A percentile compares a stretch with the other conserved stretches of the same genome.
Conservation (phyloP, 768 basidiomycete species). For the Boletus bicolor region DNA sequence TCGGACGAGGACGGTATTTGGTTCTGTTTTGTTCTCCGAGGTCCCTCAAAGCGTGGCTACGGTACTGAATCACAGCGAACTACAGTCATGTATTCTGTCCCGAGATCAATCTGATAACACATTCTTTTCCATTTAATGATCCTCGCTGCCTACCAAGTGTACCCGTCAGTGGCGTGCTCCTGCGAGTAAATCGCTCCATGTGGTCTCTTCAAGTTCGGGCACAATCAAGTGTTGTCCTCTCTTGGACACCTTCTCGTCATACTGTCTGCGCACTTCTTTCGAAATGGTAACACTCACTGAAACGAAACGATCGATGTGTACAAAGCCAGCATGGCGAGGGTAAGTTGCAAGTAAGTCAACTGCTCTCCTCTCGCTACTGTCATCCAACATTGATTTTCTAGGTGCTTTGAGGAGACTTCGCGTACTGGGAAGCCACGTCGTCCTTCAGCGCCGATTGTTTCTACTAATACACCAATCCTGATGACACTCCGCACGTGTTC, state of each 20-base stretch:
- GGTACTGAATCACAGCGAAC: too few relatives aligned
- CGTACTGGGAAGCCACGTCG: constrained; percentile 50
- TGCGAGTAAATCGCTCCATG: constrained; percentile 14
- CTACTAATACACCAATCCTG: constrained; percentile 65
- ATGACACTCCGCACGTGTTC: constrained; percentile 51
- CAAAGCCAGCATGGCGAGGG: constrained; percentile 68
- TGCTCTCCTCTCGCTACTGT: not conserved
- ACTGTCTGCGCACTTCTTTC: constrained; percentile 49
- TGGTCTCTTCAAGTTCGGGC: too few relatives aligned
- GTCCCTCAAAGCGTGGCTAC: too few relatives aligned
- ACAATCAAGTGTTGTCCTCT: constrained; percentile 37
- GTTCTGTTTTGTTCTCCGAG: constrained; percentile 11
- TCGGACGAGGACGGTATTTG: constrained; percentile 24
- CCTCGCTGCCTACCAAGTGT: constrained; percentile 44
- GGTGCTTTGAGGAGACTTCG: constrained; percentile 60
- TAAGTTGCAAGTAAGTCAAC: constrained; percentile 59
- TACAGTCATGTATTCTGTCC: constrained; percentile 66
- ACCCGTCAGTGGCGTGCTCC: constrained; percentile 71
- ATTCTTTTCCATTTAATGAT: not conserved
- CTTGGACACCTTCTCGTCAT: constrained; percentile 65
- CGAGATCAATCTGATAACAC: constrained; percentile 40
- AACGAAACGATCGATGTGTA: constrained; percentile 50
- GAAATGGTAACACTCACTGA: constrained; percentile 53
- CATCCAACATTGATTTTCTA: constrained; percentile 22
- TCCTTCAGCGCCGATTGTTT: constrained; percentile 79